A percentile compares a stretch with the other conserved stretches of the same genome.
phyloP scores from a whole-genome alignment of 1,284 basidiomycete species.

The Anthracocystis walkeri region DNA sequence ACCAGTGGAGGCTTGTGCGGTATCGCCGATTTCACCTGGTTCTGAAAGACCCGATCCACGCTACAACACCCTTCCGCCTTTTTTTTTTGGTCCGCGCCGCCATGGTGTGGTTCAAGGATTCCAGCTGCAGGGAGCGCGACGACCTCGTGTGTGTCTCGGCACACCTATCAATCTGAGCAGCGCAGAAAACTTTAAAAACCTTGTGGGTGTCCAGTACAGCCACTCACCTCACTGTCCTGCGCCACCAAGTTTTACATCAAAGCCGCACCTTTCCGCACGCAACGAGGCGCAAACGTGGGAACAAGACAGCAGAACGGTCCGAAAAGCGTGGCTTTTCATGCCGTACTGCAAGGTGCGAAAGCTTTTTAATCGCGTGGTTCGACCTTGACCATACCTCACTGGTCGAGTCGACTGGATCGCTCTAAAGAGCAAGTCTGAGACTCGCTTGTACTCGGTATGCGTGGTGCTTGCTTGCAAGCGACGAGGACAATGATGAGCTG shows the following conservation, averaged over 20 bases:
- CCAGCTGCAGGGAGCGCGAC: conserved; percentile 25
- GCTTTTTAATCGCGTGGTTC: conserved; percentile 1
- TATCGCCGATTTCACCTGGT: background rate
- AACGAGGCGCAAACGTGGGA: conserved; percentile 4
- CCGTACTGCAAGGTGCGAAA: conserved; percentile 1
- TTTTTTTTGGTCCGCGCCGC: background rate
- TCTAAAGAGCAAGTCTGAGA: background rate
- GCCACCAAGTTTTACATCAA: background rate
- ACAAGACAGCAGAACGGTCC: background rate
- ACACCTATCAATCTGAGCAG: background rate
- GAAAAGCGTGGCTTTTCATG: conserved; percentile 5
- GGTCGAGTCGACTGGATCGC: too few relatives aligned
- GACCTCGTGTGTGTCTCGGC: conserved; percentile 5
- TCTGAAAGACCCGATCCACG: background rate
- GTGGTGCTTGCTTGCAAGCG: conserved; percentile 2
- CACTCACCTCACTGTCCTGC: background rate
- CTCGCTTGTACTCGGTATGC: background rate
- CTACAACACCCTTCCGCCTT: background rate
- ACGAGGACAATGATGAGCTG: conserved; percentile 5
- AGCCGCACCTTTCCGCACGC: too few relatives aligned
- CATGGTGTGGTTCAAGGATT: conserved; percentile 2
- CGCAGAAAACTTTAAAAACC: background rate
- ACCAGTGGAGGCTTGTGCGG: background rate
- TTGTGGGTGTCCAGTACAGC: conserved; percentile 1
- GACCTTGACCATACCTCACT: too few relatives aligned